Base-by-base conservation (phyloP, 805 yeast genomes). In the Myxozyma sirexii region DNA sequence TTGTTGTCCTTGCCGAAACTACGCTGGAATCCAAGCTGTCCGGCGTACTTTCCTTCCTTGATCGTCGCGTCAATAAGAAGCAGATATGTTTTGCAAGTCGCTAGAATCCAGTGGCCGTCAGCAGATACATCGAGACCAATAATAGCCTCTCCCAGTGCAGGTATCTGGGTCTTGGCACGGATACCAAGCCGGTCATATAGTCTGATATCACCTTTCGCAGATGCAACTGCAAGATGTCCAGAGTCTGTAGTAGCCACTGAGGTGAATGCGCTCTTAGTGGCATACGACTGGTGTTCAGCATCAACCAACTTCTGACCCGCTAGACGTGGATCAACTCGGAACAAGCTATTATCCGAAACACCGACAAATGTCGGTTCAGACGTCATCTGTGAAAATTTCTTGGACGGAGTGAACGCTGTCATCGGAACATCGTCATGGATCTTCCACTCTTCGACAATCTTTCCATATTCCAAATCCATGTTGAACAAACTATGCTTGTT, bases 381-480 rank as follows among this genome's bases (percentile, higher is more conserved):
- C 0, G 91, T 83, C 70, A 86, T 74, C 70, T 87, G 96, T 39
- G 89, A 82, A 67, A 85, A 87, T 72, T 90, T 90, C 52, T 80
- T 73, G n/a, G 83, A 78, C 3, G 96, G 92, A 1, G 86, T 87
- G 71, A 84, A 85, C 17, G 80, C 81, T 29, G 85, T 77, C 19
- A 84, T 77, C 6, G 79, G 63, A 26, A 74, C 74, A 54, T 80
- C 80, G 26, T 77, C 78, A 23, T 71, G 68, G 21, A 87, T 78
- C 37, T 80, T 75, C 94, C 96, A 91, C 70, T 89, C 94, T 70
- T 91, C 97, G n/a, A 91, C 87, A 54, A 91, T 80, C 69, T 85
- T 78, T 13, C 97, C 97, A 58, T 84, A 80, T 69, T 82, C 87
- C 50, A 91, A 73, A 75, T 91, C 97, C 90, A 90, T 82, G 66